Conservation (phyloP, 2,329 filamentous ascomycete genomes). For the Aspergillus fructus region DNA sequence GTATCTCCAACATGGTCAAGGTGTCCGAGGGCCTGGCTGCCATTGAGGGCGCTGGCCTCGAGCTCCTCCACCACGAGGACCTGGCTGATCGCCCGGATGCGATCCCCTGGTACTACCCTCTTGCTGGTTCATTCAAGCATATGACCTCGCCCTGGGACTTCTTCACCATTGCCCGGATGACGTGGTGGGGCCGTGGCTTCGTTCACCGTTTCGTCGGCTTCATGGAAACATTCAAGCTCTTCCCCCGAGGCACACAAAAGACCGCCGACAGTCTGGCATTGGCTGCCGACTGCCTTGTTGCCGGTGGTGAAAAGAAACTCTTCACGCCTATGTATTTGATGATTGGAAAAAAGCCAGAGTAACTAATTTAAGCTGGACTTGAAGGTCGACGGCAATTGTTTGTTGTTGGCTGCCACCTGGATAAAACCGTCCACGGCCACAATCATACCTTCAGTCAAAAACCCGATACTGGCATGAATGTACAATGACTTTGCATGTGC, state of each 20-base stretch:
- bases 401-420: no score
- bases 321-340: conserved; percentile 99
- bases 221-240: conserved; percentile 72
- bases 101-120: conserved; percentile 91
- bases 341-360: conserved; percentile 79
- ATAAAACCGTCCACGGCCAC: no score
- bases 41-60: conserved; percentile 84
- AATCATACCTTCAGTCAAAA: no score
- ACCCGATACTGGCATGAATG: conserved; percentile 9
- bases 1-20: conserved; percentile 96
- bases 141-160: conserved; percentile 77
- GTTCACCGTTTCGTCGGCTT: conserved; percentile 75
- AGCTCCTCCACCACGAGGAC: conserved; percentile 81
- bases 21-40: conserved; percentile 77
- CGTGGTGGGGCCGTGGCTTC: conserved; percentile 71
- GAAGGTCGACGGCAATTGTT: no score
- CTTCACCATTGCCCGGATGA: conserved; percentile 85
- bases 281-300: conserved; percentile 81
- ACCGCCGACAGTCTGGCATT: conserved; percentile 85
- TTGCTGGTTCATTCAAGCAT: conserved; percentile 81
- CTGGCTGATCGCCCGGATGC: conserved; percentile 72
- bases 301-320: conserved; percentile 82
- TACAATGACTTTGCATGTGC: conserved; percentile 16
- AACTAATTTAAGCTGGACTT: conserved; percentile 10
- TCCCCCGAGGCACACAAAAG: conserved; percentile 84